These are phyloP conservation scores for Mucor piriformis DNA, from an alignment of 371 early-diverging fungal genomes.

Conservation along the genomic window DNA sequence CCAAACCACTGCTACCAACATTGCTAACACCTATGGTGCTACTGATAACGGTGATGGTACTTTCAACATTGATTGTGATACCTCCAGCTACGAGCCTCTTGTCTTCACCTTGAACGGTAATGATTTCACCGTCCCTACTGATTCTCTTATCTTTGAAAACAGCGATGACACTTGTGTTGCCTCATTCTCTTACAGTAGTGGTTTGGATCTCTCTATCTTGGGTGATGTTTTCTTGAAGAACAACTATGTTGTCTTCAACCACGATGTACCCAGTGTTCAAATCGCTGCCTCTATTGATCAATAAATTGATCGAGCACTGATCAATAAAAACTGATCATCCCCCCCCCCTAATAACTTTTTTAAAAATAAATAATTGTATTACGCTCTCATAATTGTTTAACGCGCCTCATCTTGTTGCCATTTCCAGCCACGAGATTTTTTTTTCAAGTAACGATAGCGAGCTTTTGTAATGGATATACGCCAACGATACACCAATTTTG, in stretches of 20 bases:
- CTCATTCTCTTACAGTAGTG: slow-evolving; percentile 19
- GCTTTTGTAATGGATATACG: too few relatives aligned
- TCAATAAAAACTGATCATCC: too few relatives aligned
- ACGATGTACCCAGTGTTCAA: slow-evolving; percentile 28
- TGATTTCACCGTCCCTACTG: slow-evolving; percentile 20
- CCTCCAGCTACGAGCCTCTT: slow-evolving; percentile 21
- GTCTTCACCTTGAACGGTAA: slow-evolving; percentile 20
- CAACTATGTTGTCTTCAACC: slow-evolving; percentile 51
- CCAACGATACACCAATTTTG: too few relatives aligned
- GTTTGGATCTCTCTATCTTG: slow-evolving; percentile 33
- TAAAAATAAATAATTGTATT: too few relatives aligned
- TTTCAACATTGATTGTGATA: slow-evolving; percentile 22
- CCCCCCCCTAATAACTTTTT: too few relatives aligned
- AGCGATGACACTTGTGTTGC: slow-evolving; percentile 18
- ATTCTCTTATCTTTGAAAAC: slow-evolving; percentile 17
- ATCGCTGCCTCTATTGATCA: slow-evolving; percentile 21
- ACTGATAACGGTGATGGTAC: slow-evolving; percentile 29
- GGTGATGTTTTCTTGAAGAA: slow-evolving; percentile 56
- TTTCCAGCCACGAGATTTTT: too few relatives aligned
- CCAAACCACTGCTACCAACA: slow-evolving; percentile 29
- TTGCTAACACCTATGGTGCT: slow-evolving; percentile 25
- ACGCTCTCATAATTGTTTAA: too few relatives aligned
- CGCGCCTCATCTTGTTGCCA: too few relatives aligned
- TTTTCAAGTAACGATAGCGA: too few relatives aligned
- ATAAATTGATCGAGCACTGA: background rate